phyloP scores from a whole-genome alignment of 2,329 filamentous ascomycete species.

The Calonectria pteridis region DNA sequence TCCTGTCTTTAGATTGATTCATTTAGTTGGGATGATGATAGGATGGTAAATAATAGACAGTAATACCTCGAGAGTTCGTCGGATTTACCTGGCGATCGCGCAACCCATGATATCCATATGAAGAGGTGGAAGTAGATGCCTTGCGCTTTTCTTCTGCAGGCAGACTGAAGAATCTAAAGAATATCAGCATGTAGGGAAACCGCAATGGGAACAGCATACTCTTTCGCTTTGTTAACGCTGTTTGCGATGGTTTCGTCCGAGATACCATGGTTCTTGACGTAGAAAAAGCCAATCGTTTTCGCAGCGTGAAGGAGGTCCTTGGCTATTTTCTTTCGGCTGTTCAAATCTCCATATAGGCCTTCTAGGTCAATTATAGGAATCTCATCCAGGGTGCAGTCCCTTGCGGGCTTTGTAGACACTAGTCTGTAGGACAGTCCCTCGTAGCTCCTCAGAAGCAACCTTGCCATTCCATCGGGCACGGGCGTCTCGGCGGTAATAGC shows the following conservation, averaged over 20 bases:
- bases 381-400: conserved; percentile 49
- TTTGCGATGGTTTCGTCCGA: conserved; percentile 43
- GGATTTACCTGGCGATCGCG: conserved; percentile 5
- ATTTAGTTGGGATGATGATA: neutral
- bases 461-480: conserved; percentile 1
- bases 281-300: conserved; percentile 67
- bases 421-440: conserved; percentile 1
- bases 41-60: rapidly evolving
- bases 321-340: conserved; percentile 55
- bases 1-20: neutral
- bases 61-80: conserved; percentile 1
- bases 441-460: conserved; percentile 2
- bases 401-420: conserved; percentile 1
- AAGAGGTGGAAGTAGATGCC: neutral
- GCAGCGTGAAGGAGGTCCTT: conserved; percentile 58
- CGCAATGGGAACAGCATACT: neutral
- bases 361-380: conserved; percentile 68
- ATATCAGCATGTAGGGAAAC: neutral
- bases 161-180: neutral
- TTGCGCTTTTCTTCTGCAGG: neutral
- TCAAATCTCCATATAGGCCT: conserved; percentile 52
- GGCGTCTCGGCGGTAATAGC: neutral
- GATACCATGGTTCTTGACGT: conserved; percentile 65
- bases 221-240: conserved; percentile 43
- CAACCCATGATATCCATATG: neutral